Conservation (phyloP, 73 alveolate species). For the Tetrahymena malaccensis region DNA sequence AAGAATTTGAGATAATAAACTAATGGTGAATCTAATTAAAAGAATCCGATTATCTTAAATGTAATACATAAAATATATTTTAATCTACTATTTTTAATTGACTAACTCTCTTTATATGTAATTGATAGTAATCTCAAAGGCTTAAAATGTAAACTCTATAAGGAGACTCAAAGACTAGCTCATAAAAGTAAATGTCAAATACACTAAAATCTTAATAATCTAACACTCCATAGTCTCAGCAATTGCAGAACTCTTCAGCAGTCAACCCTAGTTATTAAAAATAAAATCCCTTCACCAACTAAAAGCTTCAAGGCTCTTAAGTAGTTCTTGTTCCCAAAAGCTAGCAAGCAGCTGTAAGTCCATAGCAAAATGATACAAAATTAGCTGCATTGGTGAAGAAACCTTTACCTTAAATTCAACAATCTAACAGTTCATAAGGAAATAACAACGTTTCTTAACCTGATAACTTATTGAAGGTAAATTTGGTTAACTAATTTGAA, state of each 20-base stretch:
- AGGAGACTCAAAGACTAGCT: neutral
- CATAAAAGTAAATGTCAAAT: neutral
- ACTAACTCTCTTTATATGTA: neutral
- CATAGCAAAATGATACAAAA: neutral
- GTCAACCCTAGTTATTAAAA: neutral
- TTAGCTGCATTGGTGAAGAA: neutral
- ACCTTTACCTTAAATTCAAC: neutral
- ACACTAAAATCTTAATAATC: neutral
- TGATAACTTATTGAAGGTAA: neutral
- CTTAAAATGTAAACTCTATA: neutral
- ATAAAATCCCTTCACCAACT: neutral
- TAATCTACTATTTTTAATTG: neutral
- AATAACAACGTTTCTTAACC: neutral
- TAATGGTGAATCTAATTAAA: neutral
- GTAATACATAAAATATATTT: neutral
- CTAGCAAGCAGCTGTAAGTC: neutral
- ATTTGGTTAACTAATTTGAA: neutral
- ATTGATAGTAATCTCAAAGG: neutral
- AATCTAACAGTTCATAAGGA: neutral
- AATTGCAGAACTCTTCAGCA: neutral
- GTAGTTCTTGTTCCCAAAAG: neutral
- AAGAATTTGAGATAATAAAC: neutral
- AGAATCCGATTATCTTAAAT: neutral
- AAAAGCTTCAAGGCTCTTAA: neutral
- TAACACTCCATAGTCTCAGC: neutral